Base-by-base conservation (phyloP, 768 basidiomycete genomes). In the Zangia roseola region DNA sequence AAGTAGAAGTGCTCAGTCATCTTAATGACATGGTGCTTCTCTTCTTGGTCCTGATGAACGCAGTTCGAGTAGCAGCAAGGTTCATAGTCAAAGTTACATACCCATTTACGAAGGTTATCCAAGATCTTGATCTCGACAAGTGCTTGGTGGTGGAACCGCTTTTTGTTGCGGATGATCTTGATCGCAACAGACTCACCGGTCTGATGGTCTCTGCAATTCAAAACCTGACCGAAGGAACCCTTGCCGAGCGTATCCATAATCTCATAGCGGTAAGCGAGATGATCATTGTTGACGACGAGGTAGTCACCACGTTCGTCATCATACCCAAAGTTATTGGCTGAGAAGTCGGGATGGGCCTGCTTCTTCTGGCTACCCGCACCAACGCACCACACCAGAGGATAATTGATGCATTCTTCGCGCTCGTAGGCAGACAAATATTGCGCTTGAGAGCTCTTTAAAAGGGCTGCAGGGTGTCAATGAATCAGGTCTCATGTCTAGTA, bases 1-100 rank as follows among this genome's bases (percentile, higher is more conserved):
- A 98, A 99, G 69, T 94, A 94, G 71, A 99, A 99, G 64, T 95
- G 86, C 62, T 98, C 95, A 1, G 88, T 94, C 92, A 98, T 98
- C 69, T 91, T 92, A 69, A 98, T 89, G 55, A 99, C 93, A 62
- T 93, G 86, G 60, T 99, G 93, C 66, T 92, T 94, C 71, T 97
- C 94, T 49, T 99, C 94, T 2, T 88, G 77, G 61, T 99, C 97
- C 94, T 98, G 57, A 93, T 54, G 4, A 42, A 50, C 21, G 31
- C 19, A 4, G 10, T 37, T 47, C 13, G 43, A 44, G 44, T 23
- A 30, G 34, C 19, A 43, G 26, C 5, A 1, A 31, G 24, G 6
- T 8, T 21, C 16, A 31, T 41, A 33, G 34, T 46, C 3, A 49
- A 21, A 7, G 24, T 17, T n/a, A 74, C 86, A 49, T 60, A 92